Percentiles rank a stretch among this genome's conserved stretches.
These are phyloP conservation scores for Pachysandra terminalis DNA, from an alignment of 164 flowering plant genomes.

Conservation along the genomic window DNA sequence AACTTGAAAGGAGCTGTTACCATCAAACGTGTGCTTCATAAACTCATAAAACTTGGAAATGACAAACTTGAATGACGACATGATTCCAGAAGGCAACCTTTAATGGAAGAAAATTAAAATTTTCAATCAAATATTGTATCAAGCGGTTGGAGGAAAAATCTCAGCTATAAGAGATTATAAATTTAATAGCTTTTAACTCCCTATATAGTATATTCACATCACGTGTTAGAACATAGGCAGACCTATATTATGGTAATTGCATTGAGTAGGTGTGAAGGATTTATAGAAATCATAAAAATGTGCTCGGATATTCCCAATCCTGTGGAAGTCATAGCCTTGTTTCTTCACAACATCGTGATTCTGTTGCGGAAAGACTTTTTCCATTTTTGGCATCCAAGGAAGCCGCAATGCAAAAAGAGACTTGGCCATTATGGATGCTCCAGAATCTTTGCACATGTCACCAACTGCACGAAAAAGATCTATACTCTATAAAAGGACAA, in stretches of 20 bases:
- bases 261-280: constrained; percentile 33
- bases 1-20: constrained; percentile 78
- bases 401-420: constrained; percentile 79
- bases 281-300: constrained; percentile 41
- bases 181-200: neutral
- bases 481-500: constrained; percentile 47
- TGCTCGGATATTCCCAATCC: constrained; percentile 42
- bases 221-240: constrained; percentile 24
- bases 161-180: no score
- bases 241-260: constrained; percentile 54
- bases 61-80: neutral
- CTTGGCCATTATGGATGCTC: constrained; percentile 85
- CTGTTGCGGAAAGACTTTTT: constrained; percentile 37
- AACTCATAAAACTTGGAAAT: neutral
- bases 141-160: no score
- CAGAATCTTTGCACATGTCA: constrained; percentile 57
- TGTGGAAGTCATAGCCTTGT: constrained; percentile 31
- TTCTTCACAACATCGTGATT: constrained; percentile 36
- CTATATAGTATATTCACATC: neutral
- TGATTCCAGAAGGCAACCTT: neutral
- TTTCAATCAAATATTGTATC: no score
- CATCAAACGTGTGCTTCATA: constrained; percentile 14
- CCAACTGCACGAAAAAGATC: constrained; percentile 85
- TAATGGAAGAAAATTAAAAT: neutral
- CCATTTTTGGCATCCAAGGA: constrained; percentile 38